A percentile compares a stretch with the other conserved stretches of the same genome.
These are phyloP conservation scores for Aspergillus novofumigatus DNA, from an alignment of 2,329 filamentous ascomycete species.

Conservation along the genomic window DNA sequence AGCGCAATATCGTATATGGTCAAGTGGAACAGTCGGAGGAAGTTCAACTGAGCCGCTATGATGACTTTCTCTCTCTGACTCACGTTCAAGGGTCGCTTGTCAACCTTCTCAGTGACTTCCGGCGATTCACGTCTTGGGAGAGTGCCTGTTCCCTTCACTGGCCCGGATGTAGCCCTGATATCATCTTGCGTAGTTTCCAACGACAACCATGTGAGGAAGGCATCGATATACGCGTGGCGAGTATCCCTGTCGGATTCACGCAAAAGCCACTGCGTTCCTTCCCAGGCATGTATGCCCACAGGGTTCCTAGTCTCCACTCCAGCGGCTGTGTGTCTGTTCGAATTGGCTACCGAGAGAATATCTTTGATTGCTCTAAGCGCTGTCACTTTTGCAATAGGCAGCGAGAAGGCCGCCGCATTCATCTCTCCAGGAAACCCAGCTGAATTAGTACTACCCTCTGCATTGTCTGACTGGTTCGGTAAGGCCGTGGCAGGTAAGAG, in stretches of 20 bases:
- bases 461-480: slow-evolving; percentile 48
- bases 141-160: slow-evolving; percentile 43
- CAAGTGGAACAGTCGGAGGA: slow-evolving; percentile 77
- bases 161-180: slow-evolving; percentile 58
- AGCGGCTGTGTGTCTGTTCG: slow-evolving; percentile 56
- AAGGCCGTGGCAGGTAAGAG: slow-evolving; percentile 40
- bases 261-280: slow-evolving; percentile 91
- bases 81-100: slow-evolving; percentile 63
- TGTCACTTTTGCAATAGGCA: slow-evolving; percentile 55
- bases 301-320: slow-evolving; percentile 66
- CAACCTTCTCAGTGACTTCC: slow-evolving; percentile 37
- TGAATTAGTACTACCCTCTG: slow-evolving; percentile 44
- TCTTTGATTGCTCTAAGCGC: slow-evolving; percentile 77
- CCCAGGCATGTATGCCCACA: slow-evolving; percentile 82
- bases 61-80: slow-evolving; percentile 53
- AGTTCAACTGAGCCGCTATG: slow-evolving; percentile 58
- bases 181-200: slow-evolving; percentile 70
- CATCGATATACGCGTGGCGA: slow-evolving; percentile 79
- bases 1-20: slow-evolving; percentile 85
- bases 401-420: slow-evolving; percentile 52
- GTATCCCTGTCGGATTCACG: slow-evolving; percentile 74
- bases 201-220: slow-evolving; percentile 77
- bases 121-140: slow-evolving; percentile 41
- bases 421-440: slow-evolving; percentile 31
- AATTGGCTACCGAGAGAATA: slow-evolving; percentile 77